phyloP scores from a whole-genome alignment of 345 rosid genomes.

The Pugionium dolabratum region DNA sequence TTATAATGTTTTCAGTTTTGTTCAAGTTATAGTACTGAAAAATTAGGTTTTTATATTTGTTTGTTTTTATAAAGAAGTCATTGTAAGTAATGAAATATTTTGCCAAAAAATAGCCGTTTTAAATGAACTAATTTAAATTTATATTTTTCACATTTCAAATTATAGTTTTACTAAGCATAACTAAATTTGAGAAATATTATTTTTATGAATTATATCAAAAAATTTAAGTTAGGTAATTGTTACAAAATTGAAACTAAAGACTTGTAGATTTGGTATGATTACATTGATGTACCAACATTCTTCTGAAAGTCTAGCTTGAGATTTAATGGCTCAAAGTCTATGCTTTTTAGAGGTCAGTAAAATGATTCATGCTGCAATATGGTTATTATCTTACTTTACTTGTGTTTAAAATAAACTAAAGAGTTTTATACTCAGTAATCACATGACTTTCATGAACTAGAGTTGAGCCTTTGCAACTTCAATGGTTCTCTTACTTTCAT shows the following conservation, averaged over 20 bases:
- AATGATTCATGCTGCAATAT: conserved; percentile 26
- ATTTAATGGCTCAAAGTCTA: conserved; percentile 38
- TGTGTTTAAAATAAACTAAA: conserved; percentile 21
- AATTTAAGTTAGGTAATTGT: conserved; percentile 16
- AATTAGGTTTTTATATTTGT: too few species aligned
- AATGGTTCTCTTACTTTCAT: conserved; percentile 25
- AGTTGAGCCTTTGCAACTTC: conserved; percentile 27
- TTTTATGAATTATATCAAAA: too few species aligned
- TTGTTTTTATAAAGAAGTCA: too few species aligned
- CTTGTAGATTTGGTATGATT: conserved; percentile 28
- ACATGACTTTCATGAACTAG: not conserved
- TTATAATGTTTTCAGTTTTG: too few species aligned
- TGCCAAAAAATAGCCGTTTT: too few species aligned
- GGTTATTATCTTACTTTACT: conserved; percentile 24
- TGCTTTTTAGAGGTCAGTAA: conserved; percentile 38
- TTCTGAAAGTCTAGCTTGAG: conserved; percentile 33
- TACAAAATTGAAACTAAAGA: conserved; percentile 25
- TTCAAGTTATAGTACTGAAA: too few species aligned
- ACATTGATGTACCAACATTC: conserved; percentile 32
- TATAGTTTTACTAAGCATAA: too few species aligned
- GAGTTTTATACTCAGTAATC: not conserved
- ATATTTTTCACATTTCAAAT: too few species aligned
- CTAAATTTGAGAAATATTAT: not conserved
- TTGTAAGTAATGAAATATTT: too few species aligned
- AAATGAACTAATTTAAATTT: too few species aligned